Conservation (phyloP, 768 basidiomycete species). For the Hortiboletus campestris region DNA sequence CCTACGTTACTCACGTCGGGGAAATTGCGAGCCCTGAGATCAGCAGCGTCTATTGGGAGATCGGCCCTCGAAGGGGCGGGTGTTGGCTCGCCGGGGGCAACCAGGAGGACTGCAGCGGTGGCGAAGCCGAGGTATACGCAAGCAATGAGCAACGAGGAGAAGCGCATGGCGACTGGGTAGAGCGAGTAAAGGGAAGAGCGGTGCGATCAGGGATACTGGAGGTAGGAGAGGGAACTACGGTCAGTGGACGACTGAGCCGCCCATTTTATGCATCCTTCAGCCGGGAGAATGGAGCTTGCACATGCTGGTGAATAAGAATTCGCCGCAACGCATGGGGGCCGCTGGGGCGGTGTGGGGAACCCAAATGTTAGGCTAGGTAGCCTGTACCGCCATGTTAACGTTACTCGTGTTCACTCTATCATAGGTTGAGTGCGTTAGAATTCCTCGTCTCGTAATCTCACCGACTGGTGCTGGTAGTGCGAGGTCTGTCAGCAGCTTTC, state of each 20-base stretch:
- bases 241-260: neutral
- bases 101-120: neutral
- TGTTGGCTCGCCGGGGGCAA: neutral
- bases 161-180: slow-evolving; percentile 2
- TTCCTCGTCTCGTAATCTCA: too few relatives aligned
- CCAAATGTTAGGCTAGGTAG: too few relatives aligned
- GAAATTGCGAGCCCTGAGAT: neutral
- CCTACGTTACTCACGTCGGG: neutral
- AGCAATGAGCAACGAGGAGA: slow-evolving; percentile 2
- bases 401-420: too few relatives aligned
- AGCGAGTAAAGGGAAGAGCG: neutral
- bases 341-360: neutral
- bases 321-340: neutral
- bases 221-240: neutral
- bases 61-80: too few relatives aligned
- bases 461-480: too few relatives aligned
- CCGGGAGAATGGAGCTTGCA: neutral
- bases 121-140: slow-evolving; percentile 1
- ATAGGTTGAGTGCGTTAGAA: too few relatives aligned
- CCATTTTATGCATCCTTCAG: neutral
- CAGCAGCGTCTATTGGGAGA: neutral
- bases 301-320: neutral
- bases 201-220: neutral
- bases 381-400: too few relatives aligned
- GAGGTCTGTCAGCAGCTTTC: too few relatives aligned